Evolutionary conservation across 495 filamentous ascomycete species (phyloP).

Genomic region (Penicillium verhagenii): DNA sequence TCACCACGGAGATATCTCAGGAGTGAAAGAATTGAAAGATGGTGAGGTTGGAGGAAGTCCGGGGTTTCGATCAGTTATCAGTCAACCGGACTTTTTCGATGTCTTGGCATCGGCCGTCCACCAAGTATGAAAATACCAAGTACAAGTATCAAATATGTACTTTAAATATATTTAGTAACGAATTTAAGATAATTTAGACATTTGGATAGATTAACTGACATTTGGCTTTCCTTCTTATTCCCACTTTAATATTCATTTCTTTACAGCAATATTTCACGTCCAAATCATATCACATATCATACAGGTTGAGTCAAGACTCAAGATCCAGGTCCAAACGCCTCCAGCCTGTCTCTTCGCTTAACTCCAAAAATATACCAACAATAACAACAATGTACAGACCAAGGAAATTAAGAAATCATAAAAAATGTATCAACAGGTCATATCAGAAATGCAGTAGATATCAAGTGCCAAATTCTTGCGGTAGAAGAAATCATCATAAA

Average conservation of each 20-base stretch:
- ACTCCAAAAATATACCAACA: slow-evolving; percentile 1
- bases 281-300: background rate
- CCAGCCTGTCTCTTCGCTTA: background rate
- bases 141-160: background rate
- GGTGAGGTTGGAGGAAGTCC: slow-evolving; percentile 8
- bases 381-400: no score
- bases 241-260: no score
- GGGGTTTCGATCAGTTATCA: slow-evolving; percentile 20
- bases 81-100: slow-evolving; percentile 29
- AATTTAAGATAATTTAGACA: no score
- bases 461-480: background rate
- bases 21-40: slow-evolving; percentile 1
- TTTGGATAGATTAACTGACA: no score
- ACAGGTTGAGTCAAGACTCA: background rate
- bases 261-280: background rate
- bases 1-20: background rate
- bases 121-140: background rate
- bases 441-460: background rate
- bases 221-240: no score
- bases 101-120: slow-evolving; percentile 29
- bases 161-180: no score
- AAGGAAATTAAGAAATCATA: no score
- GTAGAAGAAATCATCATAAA: background rate
- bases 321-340: background rate
- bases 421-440: background rate